Evolutionary conservation across 2,329 filamentous ascomycete species (phyloP).

Genomic region (Claviceps sp.): DNA sequence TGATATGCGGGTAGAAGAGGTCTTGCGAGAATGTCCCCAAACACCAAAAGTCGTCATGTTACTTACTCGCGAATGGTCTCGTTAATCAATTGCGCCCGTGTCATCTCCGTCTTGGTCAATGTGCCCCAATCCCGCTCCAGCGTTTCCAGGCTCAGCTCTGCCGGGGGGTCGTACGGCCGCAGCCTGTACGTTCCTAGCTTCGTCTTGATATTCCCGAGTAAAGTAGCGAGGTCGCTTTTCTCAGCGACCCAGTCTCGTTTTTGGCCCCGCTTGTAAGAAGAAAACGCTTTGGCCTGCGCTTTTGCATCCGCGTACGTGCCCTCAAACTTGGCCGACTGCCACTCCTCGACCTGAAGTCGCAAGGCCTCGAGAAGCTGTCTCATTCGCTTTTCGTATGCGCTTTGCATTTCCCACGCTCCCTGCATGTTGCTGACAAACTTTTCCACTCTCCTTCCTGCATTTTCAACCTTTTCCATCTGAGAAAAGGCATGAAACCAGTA

Average conservation of each 20-base stretch:
- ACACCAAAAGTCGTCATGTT: not conserved
- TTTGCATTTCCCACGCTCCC: slow-evolving; percentile 99
- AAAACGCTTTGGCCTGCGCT: slow-evolving; percentile 67
- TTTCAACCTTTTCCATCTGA: slow-evolving; percentile 97
- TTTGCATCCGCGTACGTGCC: slow-evolving; percentile 91
- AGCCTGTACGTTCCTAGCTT: slow-evolving; percentile 92
- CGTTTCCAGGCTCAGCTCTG: slow-evolving; percentile 67
- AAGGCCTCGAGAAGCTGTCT: slow-evolving; percentile 66
- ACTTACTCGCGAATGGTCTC: slow-evolving; percentile 88
- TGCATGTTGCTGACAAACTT: slow-evolving; percentile 99
- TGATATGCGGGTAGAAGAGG: not conserved
- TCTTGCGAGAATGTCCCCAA: not conserved
- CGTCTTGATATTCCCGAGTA: slow-evolving; percentile 97
- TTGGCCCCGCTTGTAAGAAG: slow-evolving; percentile 76
- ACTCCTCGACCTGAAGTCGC: slow-evolving; percentile 56
- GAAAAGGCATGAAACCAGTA: slow-evolving; percentile 99
- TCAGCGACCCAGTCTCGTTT: slow-evolving; percentile 96
- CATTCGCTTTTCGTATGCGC: slow-evolving; percentile 86
- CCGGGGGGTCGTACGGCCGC: slow-evolving; percentile 79
- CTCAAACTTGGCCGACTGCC: slow-evolving; percentile 72
- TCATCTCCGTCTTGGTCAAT: slow-evolving; percentile 73
- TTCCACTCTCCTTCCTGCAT: slow-evolving; percentile 87
- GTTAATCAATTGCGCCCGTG: slow-evolving; percentile 85
- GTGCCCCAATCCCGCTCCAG: slow-evolving; percentile 72
- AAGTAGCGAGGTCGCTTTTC: slow-evolving; percentile 85